Evolutionary conservation across 306 rosid genomes (phyloP).

Genomic region (Vicia sativa): DNA sequence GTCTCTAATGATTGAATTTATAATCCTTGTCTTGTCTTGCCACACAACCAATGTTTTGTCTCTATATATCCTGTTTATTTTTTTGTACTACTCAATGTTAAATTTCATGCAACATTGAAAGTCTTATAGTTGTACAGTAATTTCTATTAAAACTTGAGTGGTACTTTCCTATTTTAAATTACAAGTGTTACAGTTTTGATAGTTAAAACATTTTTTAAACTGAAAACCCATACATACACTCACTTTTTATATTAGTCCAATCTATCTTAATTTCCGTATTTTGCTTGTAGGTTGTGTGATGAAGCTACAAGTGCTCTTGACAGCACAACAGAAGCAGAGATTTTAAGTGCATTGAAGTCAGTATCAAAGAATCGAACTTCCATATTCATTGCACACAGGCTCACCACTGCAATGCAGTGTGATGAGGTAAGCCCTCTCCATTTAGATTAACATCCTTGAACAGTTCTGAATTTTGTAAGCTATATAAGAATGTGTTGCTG

Average conservation of each 20-base stretch:
- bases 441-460: constrained; percentile 14
- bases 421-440: constrained; percentile 66
- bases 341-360: constrained; percentile 79
- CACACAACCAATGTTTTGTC: constrained; percentile 9
- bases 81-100: neutral
- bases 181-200: neutral
- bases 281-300: constrained; percentile 74
- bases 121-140: neutral
- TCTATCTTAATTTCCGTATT: constrained; percentile 18
- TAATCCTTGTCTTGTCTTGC: neutral
- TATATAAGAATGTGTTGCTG: constrained; percentile 8
- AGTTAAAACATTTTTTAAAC: neutral
- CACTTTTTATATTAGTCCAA: neutral
- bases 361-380: constrained; percentile 83
- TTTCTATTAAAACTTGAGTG: neutral
- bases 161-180: neutral
- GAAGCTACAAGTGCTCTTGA: constrained; percentile 99
- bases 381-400: constrained; percentile 94
- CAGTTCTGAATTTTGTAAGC: constrained; percentile 10
- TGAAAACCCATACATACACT: neutral
- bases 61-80: neutral
- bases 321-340: constrained; percentile 97
- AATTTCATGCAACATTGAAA: neutral
- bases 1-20: constrained; percentile 13
- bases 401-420: constrained; percentile 98